Percentiles rank a stretch among this genome's conserved stretches.
phyloP scores from a whole-genome alignment of 1,284 basidiomycete species.

The Apiotrichum veenhuisii region DNA sequence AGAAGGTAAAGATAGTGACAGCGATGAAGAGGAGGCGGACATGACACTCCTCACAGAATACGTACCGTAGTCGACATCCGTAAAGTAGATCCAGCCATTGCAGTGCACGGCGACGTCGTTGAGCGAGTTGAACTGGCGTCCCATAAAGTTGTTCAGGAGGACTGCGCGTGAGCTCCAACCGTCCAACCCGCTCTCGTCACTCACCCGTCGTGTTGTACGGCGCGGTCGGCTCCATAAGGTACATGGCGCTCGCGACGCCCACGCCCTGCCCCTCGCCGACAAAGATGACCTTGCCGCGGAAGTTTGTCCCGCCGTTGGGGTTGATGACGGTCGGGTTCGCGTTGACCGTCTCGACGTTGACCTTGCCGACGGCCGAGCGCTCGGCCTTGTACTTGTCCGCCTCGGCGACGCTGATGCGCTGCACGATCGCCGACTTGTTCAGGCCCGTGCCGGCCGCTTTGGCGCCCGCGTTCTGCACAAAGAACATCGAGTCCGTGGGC shows the following conservation, averaged over 20 bases:
- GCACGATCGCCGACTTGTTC: constrained; percentile 53
- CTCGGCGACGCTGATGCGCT: constrained; percentile 50
- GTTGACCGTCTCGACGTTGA: constrained; percentile 53
- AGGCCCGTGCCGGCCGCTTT: constrained; percentile 49
- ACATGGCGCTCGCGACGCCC: constrained; percentile 60
- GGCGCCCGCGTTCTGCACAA: constrained; percentile 55
- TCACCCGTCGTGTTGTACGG: constrained; percentile 60
- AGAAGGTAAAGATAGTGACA: too few relatives aligned
- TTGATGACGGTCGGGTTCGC: constrained; percentile 60
- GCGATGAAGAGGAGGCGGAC: too few relatives aligned
- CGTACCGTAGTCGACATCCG: constrained; percentile 56
- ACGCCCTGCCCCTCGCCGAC: constrained; percentile 63
- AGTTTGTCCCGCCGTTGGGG: constrained; percentile 68
- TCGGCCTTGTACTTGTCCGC: constrained; percentile 23
- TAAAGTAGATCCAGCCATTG: constrained; percentile 44
- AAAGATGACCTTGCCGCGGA: constrained; percentile 59
- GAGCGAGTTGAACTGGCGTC: constrained; percentile 73
- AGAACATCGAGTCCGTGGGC: constrained; percentile 59
- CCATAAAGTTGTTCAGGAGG: constrained; percentile 66
- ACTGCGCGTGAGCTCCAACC: constrained; percentile 46
- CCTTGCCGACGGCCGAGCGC: constrained; percentile 33
- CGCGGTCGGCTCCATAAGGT: constrained; percentile 60
- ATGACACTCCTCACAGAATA: too few relatives aligned
- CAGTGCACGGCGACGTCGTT: constrained; percentile 74
- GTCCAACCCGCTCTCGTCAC: too few relatives aligned